Conservation (phyloP, 108 stramenopile genomes). For the Nitzschia sp. region DNA sequence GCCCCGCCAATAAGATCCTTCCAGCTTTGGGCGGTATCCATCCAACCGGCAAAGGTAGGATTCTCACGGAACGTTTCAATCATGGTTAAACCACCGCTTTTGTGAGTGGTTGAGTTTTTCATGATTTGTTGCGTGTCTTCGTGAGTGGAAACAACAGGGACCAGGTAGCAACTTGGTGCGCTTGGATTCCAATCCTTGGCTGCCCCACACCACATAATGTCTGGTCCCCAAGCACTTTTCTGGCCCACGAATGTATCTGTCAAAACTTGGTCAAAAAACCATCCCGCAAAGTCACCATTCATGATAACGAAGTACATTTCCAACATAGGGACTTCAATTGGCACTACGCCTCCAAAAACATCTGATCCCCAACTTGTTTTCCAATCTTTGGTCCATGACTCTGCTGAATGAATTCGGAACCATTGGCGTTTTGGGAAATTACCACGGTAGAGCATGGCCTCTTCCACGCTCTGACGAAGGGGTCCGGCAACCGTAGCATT, state of each 20-base stretch:
- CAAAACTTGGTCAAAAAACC: conserved; percentile 20
- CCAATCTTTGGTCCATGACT: conserved; percentile 16
- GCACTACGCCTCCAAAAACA: conserved; percentile 6
- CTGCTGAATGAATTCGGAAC: conserved; percentile 10
- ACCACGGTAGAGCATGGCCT: conserved; percentile 7
- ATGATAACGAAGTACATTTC: conserved; percentile 33
- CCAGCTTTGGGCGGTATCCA: conserved; percentile 2
- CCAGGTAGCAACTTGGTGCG: conserved; percentile 3
- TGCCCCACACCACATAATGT: conserved; percentile 22
- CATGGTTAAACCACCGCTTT: neutral
- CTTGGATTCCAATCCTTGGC: conserved; percentile 14
- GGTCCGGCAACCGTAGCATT: conserved; percentile 9
- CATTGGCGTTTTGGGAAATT: neutral
- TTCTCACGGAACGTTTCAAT: conserved; percentile 9
- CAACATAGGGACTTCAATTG: conserved; percentile 19
- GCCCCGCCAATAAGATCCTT: conserved; percentile 2
- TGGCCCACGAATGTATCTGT: conserved; percentile 6
- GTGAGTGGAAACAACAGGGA: conserved; percentile 8
- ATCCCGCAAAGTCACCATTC: conserved; percentile 23
- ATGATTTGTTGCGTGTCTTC: conserved; percentile 14
- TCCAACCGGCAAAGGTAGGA: conserved; percentile 4
- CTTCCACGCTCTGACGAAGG: conserved; percentile 11
- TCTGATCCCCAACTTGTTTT: conserved; percentile 6
- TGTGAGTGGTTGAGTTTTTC: neutral
- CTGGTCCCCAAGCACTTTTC: conserved; percentile 14